Percentiles rank a stretch among this genome's conserved stretches.
phyloP scores from a whole-genome alignment of 805 yeast genomes.

The Pichia eremophila region DNA sequence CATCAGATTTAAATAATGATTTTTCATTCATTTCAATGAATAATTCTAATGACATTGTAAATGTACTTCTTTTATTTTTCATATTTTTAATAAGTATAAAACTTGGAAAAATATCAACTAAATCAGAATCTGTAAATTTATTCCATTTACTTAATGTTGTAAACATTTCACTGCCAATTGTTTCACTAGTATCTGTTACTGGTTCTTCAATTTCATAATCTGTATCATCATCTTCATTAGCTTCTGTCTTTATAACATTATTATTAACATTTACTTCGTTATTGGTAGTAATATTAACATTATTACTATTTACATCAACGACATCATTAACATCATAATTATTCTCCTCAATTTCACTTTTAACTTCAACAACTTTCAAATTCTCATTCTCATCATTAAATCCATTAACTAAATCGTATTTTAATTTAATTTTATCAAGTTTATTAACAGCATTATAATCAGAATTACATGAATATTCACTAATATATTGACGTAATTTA shows the following conservation, averaged over 20 bases:
- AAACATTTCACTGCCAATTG: conserved; percentile 11
- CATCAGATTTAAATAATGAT: background rate
- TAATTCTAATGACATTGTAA: conserved; percentile 26
- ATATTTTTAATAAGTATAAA: conserved; percentile 30
- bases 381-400: background rate
- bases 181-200: background rate
- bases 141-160: conserved; percentile 21
- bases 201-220: background rate
- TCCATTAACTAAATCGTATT: background rate
- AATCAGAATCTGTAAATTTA: conserved; percentile 43
- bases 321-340: background rate
- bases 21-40: conserved; percentile 19
- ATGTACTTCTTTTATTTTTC: conserved; percentile 20
- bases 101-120: conserved; percentile 45
- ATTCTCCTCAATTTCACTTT: background rate
- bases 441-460: background rate
- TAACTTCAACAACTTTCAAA: background rate
- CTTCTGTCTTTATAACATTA: background rate
- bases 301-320: background rate
- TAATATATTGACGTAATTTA: conserved; percentile 22
- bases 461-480: conserved; percentile 2
- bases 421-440: background rate
- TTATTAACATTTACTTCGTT: too few species aligned
- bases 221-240: conserved; percentile 2
- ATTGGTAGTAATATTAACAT: background rate